phyloP scores from a whole-genome alignment of 257 asterid genomes.

The Dorcoceras hygrometricum region DNA sequence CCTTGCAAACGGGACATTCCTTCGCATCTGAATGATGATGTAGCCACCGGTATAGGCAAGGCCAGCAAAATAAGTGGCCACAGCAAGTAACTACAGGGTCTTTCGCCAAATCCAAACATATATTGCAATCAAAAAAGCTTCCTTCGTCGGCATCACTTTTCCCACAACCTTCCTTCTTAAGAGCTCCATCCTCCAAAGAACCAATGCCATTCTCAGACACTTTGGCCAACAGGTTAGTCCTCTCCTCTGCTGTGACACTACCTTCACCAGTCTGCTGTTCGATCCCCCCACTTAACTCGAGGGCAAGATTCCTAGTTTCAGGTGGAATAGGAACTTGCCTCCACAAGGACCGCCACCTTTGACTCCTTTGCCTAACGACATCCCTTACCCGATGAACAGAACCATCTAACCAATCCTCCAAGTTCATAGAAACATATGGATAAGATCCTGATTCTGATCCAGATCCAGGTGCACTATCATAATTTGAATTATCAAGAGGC shows the following conservation, averaged over 20 bases:
- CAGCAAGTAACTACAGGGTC: constrained; percentile 98
- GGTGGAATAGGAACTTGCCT: constrained; percentile 64
- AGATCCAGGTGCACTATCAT: constrained; percentile 36
- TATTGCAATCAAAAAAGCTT: constrained; percentile 85
- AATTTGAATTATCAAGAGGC: constrained; percentile 60
- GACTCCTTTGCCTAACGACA: constrained; percentile 54
- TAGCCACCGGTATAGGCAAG: constrained; percentile 90
- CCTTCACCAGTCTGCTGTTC: constrained; percentile 74
- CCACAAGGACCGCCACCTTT: constrained; percentile 67
- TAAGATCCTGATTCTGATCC: constrained; percentile 39
- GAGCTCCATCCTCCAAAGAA: constrained; percentile 38
- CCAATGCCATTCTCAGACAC: constrained; percentile 50
- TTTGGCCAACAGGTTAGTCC: constrained; percentile 40
- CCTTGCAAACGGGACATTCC: constrained; percentile 96
- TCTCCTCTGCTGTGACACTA: constrained; percentile 54
- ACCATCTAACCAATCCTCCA: constrained; percentile 75
- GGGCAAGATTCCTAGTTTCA: constrained; percentile 59
- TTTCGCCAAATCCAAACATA: constrained; percentile 84
- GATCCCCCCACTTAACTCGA: constrained; percentile 52
- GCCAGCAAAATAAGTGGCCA: constrained; percentile 97
- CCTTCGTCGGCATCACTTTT: constrained; percentile 57
- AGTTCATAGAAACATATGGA: constrained; percentile 53
- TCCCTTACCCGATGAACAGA: constrained; percentile 45
- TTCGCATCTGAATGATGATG: constrained; percentile 84
- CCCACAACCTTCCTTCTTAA: constrained; percentile 58